Base-by-base conservation (phyloP, 2,329 filamentous ascomycete genomes). In the Colletotrichum sp. region DNA sequence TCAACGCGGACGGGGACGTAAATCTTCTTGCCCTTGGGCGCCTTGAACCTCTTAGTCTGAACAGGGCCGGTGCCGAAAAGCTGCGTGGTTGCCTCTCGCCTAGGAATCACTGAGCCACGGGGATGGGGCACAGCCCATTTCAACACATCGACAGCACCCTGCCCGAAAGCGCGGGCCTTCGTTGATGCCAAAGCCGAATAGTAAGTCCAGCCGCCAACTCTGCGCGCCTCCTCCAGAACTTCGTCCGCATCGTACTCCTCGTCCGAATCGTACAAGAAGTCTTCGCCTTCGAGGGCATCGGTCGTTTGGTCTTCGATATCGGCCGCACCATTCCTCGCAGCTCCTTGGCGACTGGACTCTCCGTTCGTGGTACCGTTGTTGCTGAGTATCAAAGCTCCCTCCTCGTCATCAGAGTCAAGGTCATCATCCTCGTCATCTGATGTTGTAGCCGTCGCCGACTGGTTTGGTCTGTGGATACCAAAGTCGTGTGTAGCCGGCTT, bases 1-100 rank as follows among this genome's bases (percentile, higher is more conserved):
- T 99, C 97, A 39, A 99, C 96, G 65, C 97, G 93, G 71, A 99
- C 94, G 16, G 96, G 96, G 28, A 99, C 97, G 81, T 99, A 96
- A 75, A 99, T 99, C 84, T 95, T 95, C 91, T 96, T 96, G 70
- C 95, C 95, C 83, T 92, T 93, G 15, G 95, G 95, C 10, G 95
- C 94, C 83, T 92, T 93, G 87, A 96, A 92, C 79, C 86, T 89
- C 83, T 89, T 91, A 34, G 84, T 88, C 78, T 90, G 88, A 30
- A 93, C 89, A 86, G 92, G 80, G 81, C 89, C 85, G 66, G 84
- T 82, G 8, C 90, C 90, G 52, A 92, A 91, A 13, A 92, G 86
- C 80, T 88, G 85, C 77, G 88, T 84, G 49, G 88, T 85, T 28
- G 90, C 85, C 84, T 91, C 84, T 85, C 90, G 87, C 80, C 91